Evolutionary conservation across 768 basidiomycete genomes (phyloP).

Genomic region (Lactarius sanguifluus): DNA sequence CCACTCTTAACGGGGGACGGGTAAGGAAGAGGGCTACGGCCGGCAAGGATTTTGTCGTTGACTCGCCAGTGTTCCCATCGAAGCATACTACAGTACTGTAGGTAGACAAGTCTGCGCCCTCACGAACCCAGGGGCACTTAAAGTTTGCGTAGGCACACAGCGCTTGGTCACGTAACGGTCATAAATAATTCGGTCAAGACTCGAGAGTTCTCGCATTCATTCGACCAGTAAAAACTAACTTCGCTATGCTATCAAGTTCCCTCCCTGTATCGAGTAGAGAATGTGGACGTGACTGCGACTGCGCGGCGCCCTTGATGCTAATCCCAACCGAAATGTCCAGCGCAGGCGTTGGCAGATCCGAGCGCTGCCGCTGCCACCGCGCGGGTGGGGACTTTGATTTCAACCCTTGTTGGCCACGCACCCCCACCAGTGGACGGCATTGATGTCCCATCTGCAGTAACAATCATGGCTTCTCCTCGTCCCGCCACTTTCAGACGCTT

Average conservation of each 20-base stretch:
- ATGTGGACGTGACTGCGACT: constrained; percentile 14
- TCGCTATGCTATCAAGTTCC: constrained; percentile 2
- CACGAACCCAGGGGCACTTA: not conserved
- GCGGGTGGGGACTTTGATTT: constrained; percentile 11
- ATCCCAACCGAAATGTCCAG: constrained; percentile 9
- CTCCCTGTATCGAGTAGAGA: constrained; percentile 26
- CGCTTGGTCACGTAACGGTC: not conserved
- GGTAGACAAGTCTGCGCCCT: not conserved
- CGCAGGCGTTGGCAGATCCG: not conserved
- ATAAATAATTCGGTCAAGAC: not conserved
- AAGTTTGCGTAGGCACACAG: not conserved
- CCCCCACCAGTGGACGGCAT: not conserved
- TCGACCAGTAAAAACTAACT: not conserved
- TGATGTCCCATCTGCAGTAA: constrained; percentile 20
- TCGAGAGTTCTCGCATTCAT: not conserved
- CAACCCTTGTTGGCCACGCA: not conserved
- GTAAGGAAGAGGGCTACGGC: not conserved
- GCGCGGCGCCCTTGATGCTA: constrained; percentile 29
- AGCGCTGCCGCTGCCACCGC: not conserved
- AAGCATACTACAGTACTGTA: not conserved
- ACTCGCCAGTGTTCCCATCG: not conserved
- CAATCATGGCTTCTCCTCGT: constrained; percentile 20
- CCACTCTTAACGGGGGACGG: not conserved
- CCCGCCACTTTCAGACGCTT: constrained; percentile 20
- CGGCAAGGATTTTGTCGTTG: not conserved